A percentile compares a stretch with the other conserved stretches of the same genome.
Evolutionary conservation across 305 asterid species (phyloP).

Genomic region (Rubia balearica): DNA sequence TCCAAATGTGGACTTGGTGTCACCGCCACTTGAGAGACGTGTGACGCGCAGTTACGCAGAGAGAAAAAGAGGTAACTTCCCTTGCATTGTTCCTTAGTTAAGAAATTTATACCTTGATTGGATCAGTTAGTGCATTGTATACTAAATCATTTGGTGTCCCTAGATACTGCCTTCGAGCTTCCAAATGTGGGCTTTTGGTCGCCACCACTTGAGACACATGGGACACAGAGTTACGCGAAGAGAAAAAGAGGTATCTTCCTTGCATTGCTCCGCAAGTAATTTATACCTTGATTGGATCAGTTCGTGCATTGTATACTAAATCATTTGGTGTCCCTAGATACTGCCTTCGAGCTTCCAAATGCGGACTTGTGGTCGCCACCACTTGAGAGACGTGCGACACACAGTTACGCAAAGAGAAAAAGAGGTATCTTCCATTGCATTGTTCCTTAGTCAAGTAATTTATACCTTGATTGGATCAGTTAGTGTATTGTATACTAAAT

Average conservation of each 20-base stretch:
- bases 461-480: neutral
- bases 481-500: neutral
- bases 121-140: neutral
- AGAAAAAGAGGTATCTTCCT: no score
- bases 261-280: neutral
- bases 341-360: neutral
- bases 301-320: neutral
- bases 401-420: no score
- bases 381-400: no score
- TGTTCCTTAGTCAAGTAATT: neutral
- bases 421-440: no score
- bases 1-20: no score
- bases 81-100: neutral
- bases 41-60: no score
- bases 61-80: neutral
- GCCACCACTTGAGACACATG: neutral
- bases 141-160: neutral
- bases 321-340: neutral
- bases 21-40: no score
- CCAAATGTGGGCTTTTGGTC: neutral
- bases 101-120: neutral
- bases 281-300: neutral
- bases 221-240: no score
- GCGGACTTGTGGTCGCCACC: neutral
- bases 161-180: neutral